phyloP scores from a whole-genome alignment of 345 rosid genomes.

The Bretschneidera sinensis region DNA sequence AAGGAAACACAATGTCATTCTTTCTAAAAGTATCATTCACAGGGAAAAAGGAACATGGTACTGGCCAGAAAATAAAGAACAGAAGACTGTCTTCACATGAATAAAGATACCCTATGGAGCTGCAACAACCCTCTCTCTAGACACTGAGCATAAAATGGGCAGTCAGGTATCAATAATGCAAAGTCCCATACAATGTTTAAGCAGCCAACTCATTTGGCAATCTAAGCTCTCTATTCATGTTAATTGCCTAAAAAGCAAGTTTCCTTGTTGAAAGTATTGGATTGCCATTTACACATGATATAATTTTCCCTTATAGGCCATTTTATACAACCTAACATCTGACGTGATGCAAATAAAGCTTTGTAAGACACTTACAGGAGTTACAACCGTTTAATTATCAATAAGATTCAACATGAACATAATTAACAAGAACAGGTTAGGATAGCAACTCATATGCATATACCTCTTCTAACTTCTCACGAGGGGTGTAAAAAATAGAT shows the following conservation, averaged over 20 bases:
- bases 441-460: too few relatives aligned
- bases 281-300: not conserved
- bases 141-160: not conserved
- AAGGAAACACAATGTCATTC: constrained; percentile 2
- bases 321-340: not conserved
- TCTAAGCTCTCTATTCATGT: too few relatives aligned
- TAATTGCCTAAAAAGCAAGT: too few relatives aligned
- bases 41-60: not conserved
- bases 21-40: not conserved
- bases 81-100: too few relatives aligned
- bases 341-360: not conserved
- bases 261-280: not conserved
- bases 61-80: too few relatives aligned
- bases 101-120: not conserved
- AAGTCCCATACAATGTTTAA: not conserved
- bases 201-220: not conserved
- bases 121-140: not conserved
- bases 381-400: not conserved
- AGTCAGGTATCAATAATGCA: not conserved
- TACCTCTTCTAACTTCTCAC: constrained; percentile 83
- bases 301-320: not conserved
- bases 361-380: not conserved
- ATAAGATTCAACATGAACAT: too few relatives aligned
- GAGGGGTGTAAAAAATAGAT: constrained; percentile 74
- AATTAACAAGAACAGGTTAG: constrained; percentile 1